These are phyloP conservation scores for Neurospora crassa DNA, from an alignment of 2,329 filamentous ascomycete species.

Conservation along the genomic window DNA sequence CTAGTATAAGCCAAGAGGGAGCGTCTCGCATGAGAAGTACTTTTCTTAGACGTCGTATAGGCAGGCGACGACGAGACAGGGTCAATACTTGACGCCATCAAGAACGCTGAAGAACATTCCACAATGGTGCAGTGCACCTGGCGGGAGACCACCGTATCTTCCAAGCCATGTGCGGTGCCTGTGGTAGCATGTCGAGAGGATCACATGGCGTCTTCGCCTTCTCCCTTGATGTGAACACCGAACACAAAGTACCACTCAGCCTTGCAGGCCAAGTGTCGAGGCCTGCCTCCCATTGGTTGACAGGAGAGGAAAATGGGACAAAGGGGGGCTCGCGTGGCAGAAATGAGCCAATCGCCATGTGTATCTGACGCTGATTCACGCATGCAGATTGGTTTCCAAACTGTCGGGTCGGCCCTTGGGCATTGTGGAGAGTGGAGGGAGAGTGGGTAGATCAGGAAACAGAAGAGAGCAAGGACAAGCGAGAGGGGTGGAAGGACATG, in stretches of 20 bases:
- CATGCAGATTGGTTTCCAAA: constrained; percentile 10
- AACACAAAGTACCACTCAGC: background rate
- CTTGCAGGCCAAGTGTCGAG: background rate
- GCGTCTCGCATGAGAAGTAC: background rate
- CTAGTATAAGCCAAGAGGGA: background rate
- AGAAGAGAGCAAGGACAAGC: background rate
- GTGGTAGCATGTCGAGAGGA: background rate
- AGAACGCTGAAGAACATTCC: background rate
- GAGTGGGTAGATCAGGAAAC: background rate
- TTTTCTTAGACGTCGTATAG: background rate
- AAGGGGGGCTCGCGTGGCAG: background rate
- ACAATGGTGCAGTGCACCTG: background rate
- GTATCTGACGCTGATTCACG: background rate
- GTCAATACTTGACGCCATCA: background rate
- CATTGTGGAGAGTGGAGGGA: background rate
- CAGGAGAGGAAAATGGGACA: background rate
- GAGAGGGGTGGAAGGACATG: background rate
- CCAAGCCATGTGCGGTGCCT: background rate
- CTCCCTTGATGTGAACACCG: background rate
- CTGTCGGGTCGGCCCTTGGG: constrained; percentile 7
- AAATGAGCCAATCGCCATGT: background rate
- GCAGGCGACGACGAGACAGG: background rate
- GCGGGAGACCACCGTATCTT: background rate
- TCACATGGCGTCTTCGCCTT: background rate
- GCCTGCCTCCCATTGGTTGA: background rate